Conservation (phyloP, 192 early-diverging fungal genomes). For the Glomus cerebriforme region DNA sequence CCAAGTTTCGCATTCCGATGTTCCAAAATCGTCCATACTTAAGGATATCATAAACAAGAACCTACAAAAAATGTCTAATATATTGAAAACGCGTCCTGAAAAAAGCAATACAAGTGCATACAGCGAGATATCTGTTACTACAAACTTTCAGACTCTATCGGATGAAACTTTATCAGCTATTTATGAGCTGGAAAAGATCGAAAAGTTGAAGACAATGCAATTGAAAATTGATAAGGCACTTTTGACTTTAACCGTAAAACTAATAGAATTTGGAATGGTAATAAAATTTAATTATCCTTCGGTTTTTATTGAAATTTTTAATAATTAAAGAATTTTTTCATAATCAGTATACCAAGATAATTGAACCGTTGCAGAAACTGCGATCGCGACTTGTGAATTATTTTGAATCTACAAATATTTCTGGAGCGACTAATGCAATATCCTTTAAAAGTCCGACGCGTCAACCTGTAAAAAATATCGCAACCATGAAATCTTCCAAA, state of each 20-base stretch:
- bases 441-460: neutral
- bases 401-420: neutral
- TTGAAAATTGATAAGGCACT: slow-evolving; percentile 6
- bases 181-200: neutral
- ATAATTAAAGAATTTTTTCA: slow-evolving; percentile 5
- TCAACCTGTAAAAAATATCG: neutral
- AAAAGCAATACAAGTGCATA: neutral
- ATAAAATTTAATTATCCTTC: neutral
- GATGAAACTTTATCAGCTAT: neutral
- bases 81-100: neutral
- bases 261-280: slow-evolving; percentile 55
- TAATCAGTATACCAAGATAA: slow-evolving; percentile 46
- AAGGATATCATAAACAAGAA: neutral
- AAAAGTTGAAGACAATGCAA: neutral
- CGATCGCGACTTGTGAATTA: slow-evolving; percentile 35
- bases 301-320: neutral
- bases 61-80: neutral
- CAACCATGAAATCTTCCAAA: neutral
- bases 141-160: neutral
- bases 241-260: slow-evolving; percentile 49
- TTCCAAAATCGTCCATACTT: neutral
- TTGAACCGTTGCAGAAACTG: slow-evolving; percentile 46
- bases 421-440: neutral
- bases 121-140: neutral
- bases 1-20: neutral